Evolutionary conservation across 2,329 filamentous ascomycete species (phyloP), one percentile per base, ranked within the genome.

Genomic region (Microcyclosporella mali): DNA sequence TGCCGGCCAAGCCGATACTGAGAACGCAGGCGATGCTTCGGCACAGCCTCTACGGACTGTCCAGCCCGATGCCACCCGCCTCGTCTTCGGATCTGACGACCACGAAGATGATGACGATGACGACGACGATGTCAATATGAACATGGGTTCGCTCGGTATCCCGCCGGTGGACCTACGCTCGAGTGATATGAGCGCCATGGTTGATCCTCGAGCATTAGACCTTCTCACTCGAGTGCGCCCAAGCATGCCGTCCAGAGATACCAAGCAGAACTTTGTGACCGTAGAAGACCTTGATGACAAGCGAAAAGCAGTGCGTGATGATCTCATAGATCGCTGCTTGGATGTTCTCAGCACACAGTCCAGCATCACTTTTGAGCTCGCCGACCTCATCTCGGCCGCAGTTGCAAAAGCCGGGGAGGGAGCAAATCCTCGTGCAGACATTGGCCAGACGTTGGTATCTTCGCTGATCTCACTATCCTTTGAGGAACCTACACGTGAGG

Each of bases 261-360:
- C 55, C 3, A 66, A 66, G 33, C 63, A 68, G 42, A 51, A 45
- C 2, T 62, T 65, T 40, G 64, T 81, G 25, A 84, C 85, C 0
- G 74, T 88, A 44, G 86, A 95, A 45, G 84, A 88, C 51, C 72
- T 98, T 6, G 86, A 95, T 49, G 77, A 78, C 27, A 78, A 86
- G 62, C 81, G 92, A 34, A 73, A 76, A 3, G 75, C 73, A n/a
- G 71, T 97, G 31, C 79, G 87, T 30, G 73, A 79, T 15, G 82
- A 86, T 43, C 68, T 97, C 41, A 89, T 97, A 46, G 89, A 95
- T 56, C 84, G 88, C 45, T 94, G 86, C 52, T 72, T 98, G 16
- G 89, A 95, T 57, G 81, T 97, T 27, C 81, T 98, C 40, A 85
- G 90, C 61, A 82, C 84, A 29, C 89, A 97, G 55, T 83, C 89